A percentile compares a stretch with the other conserved stretches of the same genome.
These are phyloP conservation scores for Cinnamomum chago DNA, from an alignment of 164 flowering plant genomes.

Conservation along the genomic window DNA sequence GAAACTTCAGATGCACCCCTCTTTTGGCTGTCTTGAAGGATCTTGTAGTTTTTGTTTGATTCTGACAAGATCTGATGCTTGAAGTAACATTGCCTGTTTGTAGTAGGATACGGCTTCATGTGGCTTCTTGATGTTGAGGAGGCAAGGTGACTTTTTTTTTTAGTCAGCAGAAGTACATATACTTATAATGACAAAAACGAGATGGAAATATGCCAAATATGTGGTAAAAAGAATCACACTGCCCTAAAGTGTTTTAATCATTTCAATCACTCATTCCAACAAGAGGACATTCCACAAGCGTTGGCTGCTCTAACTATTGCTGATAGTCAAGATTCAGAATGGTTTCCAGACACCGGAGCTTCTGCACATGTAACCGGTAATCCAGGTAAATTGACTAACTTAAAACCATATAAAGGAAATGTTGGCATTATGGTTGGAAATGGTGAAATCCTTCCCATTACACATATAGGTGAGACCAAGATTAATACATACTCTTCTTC, in stretches of 20 bases:
- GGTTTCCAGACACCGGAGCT: no score
- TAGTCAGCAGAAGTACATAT: no score
- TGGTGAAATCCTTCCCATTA: background rate
- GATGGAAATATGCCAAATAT: no score
- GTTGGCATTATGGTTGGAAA: slow-evolving; percentile 2
- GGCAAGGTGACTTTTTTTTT: no score
- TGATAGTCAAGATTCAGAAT: background rate
- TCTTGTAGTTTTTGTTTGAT: no score
- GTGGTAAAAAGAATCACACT: background rate
- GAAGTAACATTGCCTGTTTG: no score
- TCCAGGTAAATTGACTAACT: background rate
- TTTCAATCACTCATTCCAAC: slow-evolving; percentile 3
- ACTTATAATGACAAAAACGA: no score
- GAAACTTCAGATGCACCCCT: no score
- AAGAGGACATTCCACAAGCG: background rate
- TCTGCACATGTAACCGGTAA: background rate
- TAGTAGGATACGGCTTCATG: no score
- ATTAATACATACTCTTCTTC: background rate
- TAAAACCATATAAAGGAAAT: background rate
- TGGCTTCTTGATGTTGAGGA: no score
- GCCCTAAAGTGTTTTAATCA: background rate
- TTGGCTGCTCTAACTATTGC: background rate
- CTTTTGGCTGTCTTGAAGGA: no score
- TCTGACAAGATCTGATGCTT: no score
- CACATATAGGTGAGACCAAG: background rate